phyloP scores from a whole-genome alignment of 2,329 filamentous ascomycete genomes.

The Fonsecaea monophora region DNA sequence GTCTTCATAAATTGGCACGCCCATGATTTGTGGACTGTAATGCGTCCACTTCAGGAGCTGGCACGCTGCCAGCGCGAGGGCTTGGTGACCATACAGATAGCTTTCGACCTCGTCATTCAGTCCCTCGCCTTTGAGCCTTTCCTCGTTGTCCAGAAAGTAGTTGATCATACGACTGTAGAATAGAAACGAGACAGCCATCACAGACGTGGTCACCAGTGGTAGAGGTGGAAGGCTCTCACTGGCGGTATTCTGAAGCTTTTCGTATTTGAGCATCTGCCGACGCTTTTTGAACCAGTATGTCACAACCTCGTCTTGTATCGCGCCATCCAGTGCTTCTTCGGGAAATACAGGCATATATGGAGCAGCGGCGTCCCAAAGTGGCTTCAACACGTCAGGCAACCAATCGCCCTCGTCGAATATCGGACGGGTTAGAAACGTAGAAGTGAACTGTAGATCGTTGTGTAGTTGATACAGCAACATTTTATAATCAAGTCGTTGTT shows the following conservation, averaged over 20 bases:
- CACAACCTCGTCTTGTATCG: slow-evolving; percentile 1
- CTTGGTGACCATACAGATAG: slow-evolving; percentile 20
- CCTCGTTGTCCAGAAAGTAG: slow-evolving; percentile 7
- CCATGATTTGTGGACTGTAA: slow-evolving; percentile 16
- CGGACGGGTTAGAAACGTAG: slow-evolving; percentile 10
- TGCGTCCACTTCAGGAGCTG: slow-evolving; percentile 3
- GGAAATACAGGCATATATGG: not conserved
- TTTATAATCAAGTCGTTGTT: slow-evolving; percentile 22
- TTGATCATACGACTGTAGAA: slow-evolving; percentile 21
- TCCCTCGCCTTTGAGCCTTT: slow-evolving; percentile 5
- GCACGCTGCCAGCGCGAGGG: slow-evolving; percentile 16
- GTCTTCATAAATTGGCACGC: slow-evolving; percentile 23
- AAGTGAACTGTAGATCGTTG: slow-evolving; percentile 24
- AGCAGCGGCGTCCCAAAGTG: slow-evolving; percentile 13
- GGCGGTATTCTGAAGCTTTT: not conserved
- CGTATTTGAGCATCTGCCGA: not conserved
- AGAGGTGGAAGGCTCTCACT: not conserved
- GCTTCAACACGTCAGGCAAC: slow-evolving; percentile 14
- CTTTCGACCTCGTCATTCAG: not conserved
- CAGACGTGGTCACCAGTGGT: slow-evolving; percentile 8
- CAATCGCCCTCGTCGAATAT: slow-evolving; percentile 13
- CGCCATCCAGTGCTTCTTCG: slow-evolving; percentile 5
- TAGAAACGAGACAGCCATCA: slow-evolving; percentile 3
- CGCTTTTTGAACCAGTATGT: slow-evolving; percentile 12
- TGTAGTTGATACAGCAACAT: slow-evolving; percentile 23